Percentiles rank a stretch among this genome's conserved stretches.
These are phyloP conservation scores for Mortierella sp. DNA, from an alignment of 371 early-diverging fungal species.

Conservation along the genomic window DNA sequence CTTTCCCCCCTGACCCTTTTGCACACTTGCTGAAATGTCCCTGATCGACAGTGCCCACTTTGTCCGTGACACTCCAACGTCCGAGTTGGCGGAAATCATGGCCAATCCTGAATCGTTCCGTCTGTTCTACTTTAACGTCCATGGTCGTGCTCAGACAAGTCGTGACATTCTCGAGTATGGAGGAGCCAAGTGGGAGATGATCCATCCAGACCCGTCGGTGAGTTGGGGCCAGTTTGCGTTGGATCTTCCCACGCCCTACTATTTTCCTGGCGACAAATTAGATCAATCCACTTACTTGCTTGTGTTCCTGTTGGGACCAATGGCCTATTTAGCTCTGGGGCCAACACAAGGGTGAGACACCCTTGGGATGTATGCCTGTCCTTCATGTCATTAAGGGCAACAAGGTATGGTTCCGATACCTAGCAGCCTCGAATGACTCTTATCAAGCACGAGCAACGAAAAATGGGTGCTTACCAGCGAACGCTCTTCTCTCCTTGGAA, in stretches of 20 bases:
- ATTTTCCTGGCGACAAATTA: too few relatives aligned
- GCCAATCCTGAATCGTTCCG: conserved; percentile 14
- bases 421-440: too few relatives aligned
- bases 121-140: conserved; percentile 24
- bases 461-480: too few relatives aligned
- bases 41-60: conserved; percentile 1
- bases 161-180: conserved; percentile 26
- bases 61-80: conserved; percentile 4
- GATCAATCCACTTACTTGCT: too few relatives aligned
- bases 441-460: too few relatives aligned
- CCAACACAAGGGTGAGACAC: conserved; percentile 8
- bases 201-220: conserved; percentile 4
- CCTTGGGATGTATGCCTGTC: conserved; percentile 28
- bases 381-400: conserved; percentile 14
- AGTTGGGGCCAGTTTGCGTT: too few relatives aligned
- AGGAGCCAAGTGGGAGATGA: conserved; percentile 21
- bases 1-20: too few relatives aligned
- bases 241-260: too few relatives aligned
- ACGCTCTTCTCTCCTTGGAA: neutral
- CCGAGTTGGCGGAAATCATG: conserved; percentile 13
- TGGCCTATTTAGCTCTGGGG: conserved; percentile 16
- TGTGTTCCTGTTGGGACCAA: too few relatives aligned
- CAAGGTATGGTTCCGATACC: conserved; percentile 6
- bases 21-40: neutral
- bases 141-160: conserved; percentile 13